A percentile compares a stretch with the other conserved stretches of the same genome.
Conservation (phyloP, 768 basidiomycete species). For the Termitomyces sp. region DNA sequence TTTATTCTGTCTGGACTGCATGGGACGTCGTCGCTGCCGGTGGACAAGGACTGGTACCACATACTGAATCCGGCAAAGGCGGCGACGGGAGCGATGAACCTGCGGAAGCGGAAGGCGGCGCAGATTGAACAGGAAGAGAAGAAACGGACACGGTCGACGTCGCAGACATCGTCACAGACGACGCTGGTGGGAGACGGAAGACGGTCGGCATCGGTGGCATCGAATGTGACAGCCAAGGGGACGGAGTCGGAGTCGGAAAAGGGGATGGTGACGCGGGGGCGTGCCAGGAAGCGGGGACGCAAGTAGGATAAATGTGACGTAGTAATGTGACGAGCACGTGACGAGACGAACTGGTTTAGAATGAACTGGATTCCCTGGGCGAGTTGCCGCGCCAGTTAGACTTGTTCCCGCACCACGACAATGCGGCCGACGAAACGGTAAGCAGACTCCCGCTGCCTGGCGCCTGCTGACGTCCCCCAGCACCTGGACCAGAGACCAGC, state of each 20-base stretch:
- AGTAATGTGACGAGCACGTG: no score
- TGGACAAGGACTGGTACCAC: constrained; percentile 28
- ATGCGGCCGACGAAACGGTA: constrained; percentile 24
- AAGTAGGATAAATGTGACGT: no score
- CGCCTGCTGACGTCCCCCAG: constrained; percentile 23
- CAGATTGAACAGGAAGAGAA: no score
- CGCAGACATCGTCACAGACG: no score
- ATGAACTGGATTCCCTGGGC: no score
- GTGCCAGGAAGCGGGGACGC: constrained; percentile 11
- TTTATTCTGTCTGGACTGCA: constrained; percentile 30
- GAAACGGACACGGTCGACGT: no score
- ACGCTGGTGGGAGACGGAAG: no score
- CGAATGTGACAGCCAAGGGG: no score
- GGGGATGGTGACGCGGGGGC: constrained; percentile 35
- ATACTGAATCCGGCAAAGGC: constrained; percentile 27
- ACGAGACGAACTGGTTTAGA: constrained; percentile 15
- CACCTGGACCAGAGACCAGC: constrained; percentile 45
- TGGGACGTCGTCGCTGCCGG: constrained; percentile 24
- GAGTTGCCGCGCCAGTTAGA: constrained; percentile 14
- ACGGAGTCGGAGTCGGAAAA: no score
- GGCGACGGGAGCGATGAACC: constrained; percentile 22
- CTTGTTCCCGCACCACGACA: constrained; percentile 42
- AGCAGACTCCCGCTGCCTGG: constrained; percentile 12
- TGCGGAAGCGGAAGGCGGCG: constrained; percentile 29
- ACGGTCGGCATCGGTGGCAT: no score